Evolutionary conservation across 2,329 filamentous ascomycete species (phyloP), one percentile per base, ranked within the genome.

Genomic region (Epichloe bromicola): DNA sequence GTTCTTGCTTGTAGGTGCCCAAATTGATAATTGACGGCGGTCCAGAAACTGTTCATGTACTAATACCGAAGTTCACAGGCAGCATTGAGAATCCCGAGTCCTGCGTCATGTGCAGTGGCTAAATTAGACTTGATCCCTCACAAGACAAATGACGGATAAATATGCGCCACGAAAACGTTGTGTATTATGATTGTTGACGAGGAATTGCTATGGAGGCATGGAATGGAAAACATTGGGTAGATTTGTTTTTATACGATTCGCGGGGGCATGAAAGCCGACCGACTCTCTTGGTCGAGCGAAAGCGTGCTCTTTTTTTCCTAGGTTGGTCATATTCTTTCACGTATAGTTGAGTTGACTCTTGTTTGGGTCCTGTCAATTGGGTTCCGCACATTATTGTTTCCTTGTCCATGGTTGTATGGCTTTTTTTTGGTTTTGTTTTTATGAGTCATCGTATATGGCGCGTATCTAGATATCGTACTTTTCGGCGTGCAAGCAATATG

Each of bases 21-120:
- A 50, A 46, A 8, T 33, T 36, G 10, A 6, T 20, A 36, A 4
- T 43, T 14, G n/a, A n/a, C 17, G 7, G 7, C n/a, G 7, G 40
- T 49, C 11, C 17, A 19, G 19, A 40, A 33, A 33, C 23, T 8
- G 3, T 36, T 7, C 19, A 14, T 8, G n/a, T 17, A 34, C 20
- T 17, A 17, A 30, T 14, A 49, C 59, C 61, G 10, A 15, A 30
- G 39, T 46, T 49, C 42, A 61, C 53, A 86, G 82, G 82, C 76
- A 96, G 90, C 72, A 97, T 98, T 68, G 90, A 97, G 66, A 96
- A 97, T 74, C 88, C 85, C 60, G 93, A 98, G 67, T 78, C 85
- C 46, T 98, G 93, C 67, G 67, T 95, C 57, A 97, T 98, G 93
- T 98, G 93, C 82, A 94, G 88, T 70, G 91, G 90, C 74, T 97